Base-by-base conservation (phyloP, 352 stramenopile species). In the Phytopythium chamaehyphon region DNA sequence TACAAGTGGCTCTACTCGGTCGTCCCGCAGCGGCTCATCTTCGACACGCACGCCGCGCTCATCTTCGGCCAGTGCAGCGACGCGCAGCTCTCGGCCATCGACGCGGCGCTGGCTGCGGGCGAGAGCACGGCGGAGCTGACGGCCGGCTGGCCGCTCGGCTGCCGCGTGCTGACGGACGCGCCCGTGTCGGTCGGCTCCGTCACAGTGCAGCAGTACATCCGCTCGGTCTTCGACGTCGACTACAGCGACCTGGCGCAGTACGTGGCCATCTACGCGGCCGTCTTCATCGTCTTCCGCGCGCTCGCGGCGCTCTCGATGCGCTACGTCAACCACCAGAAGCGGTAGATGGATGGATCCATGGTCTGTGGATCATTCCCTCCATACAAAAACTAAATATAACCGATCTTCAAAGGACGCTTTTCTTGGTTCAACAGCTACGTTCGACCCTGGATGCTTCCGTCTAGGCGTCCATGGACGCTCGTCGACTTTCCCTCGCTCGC, bases 311-410 rank as follows among this genome's bases (percentile, higher is more conserved):
- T 86, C 18, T 61, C 74, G 16, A 68, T 87, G 52, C 73, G 78
- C 21, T 65, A 72, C 23, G 45, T 90, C 18, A 86, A 83, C 57
- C 69, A 86, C 61, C 75, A 87, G 60, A 81, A 77, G 61, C 68
- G 66, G 22, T 84, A 65, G 66, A 39, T 40, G n/a, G 39, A 45
- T 33, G 28, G 28, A 33, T 33, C 28, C 9, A 10, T 33, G n/a
- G n/a, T n/a, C n/a, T n/a, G n/a, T n/a, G n/a, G n/a, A n/a, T n/a
- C n/a, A n/a, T n/a, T n/a, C n/a, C n/a, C n/a, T 33, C 5, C 28
- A 33, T 33, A 33, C 28, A 33, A 33, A 33, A 33, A 33, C 28
- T 9, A 33, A 33, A 33, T 33, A 33, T 5, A 33, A 33, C 28
- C 28, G 28, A n/a, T n/a, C n/a, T n/a, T 9, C 5, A 33, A 33